A percentile compares a stretch with the other conserved stretches of the same genome.
These are phyloP conservation scores for Drechslerella dactyloides DNA, from an alignment of 2,329 filamentous ascomycete species.

Conservation along the genomic window DNA sequence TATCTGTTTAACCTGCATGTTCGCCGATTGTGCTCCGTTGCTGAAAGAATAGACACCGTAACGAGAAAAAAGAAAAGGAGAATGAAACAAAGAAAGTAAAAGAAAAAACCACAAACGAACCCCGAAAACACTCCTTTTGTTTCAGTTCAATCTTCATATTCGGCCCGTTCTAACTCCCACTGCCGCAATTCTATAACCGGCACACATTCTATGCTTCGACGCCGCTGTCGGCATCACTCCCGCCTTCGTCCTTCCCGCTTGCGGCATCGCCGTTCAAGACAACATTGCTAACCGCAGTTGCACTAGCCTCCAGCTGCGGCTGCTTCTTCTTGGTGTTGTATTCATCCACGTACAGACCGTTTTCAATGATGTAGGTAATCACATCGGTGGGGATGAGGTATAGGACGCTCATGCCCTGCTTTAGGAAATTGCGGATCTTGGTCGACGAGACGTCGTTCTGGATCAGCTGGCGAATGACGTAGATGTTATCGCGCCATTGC, in stretches of 20 bases:
- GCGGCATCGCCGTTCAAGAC: background rate
- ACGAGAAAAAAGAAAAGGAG: constrained; percentile 11
- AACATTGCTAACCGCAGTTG: constrained; percentile 51
- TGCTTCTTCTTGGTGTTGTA: constrained; percentile 62
- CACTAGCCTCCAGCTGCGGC: constrained; percentile 60
- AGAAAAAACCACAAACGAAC: constrained; percentile 1
- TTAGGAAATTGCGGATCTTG: constrained; percentile 80
- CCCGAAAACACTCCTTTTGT: background rate
- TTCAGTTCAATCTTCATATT: background rate
- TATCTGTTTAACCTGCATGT: constrained; percentile 9
- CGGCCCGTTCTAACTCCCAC: background rate
- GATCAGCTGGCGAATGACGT: constrained; percentile 86
- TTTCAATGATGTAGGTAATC: constrained; percentile 74
- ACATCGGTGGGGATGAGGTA: constrained; percentile 77
- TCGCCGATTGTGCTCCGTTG: constrained; percentile 39
- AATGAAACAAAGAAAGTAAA: constrained; percentile 11
- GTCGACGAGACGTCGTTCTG: constrained; percentile 83
- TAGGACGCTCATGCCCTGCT: constrained; percentile 80
- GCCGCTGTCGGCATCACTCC: constrained; percentile 37
- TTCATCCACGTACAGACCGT: constrained; percentile 69
- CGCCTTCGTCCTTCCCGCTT: background rate
- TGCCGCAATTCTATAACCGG: background rate
- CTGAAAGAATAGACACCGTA: constrained; percentile 7
- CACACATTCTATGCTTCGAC: constrained; percentile 29
- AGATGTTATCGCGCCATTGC: constrained; percentile 78